Evolutionary conservation across 1,139 yeast genomes (phyloP).

Genomic region (Zygosaccharomyces sapae): DNA sequence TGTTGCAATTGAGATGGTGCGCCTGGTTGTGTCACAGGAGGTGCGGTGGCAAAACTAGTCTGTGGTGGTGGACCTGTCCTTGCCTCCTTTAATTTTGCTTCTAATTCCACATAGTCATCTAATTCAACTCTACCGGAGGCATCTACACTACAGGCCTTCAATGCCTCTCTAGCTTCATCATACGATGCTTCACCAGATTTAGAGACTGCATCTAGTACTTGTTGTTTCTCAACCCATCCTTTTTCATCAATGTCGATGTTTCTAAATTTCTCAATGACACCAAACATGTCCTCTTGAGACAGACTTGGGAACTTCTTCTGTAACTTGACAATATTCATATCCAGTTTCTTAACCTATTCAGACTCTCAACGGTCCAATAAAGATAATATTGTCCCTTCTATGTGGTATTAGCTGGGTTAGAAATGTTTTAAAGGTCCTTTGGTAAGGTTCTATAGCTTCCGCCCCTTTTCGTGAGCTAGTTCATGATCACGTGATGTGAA

Average conservation of each 20-base stretch:
- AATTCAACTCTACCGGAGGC: conserved; percentile 96
- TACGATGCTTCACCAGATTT: conserved; percentile 76
- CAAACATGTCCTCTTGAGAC: conserved; percentile 80
- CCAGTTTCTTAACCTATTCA: neutral
- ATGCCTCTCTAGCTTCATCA: conserved; percentile 90
- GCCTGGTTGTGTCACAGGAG: conserved; percentile 26
- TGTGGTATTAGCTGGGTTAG: neutral
- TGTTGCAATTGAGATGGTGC: conserved; percentile 42
- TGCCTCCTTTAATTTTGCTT: conserved; percentile 62
- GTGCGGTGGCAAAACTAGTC: conserved; percentile 31
- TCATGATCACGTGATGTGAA: neutral
- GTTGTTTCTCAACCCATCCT: conserved; percentile 94
- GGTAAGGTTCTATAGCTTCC: neutral
- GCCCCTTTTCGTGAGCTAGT: neutral
- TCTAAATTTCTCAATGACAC: conserved; percentile 77
- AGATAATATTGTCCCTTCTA: neutral
- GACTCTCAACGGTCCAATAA: neutral
- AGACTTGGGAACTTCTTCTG: conserved; percentile 83
- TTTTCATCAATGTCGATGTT: conserved; percentile 82
- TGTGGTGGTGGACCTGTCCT: conserved; percentile 35
- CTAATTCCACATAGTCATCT: conserved; percentile 89
- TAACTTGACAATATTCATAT: conserved; percentile 52
- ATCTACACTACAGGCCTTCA: conserved; percentile 86
- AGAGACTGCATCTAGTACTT: conserved; percentile 78
- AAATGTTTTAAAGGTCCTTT: neutral